These are phyloP conservation scores for Thermoascus crustaceus DNA, from an alignment of 2,329 filamentous ascomycete species.

Conservation along the genomic window DNA sequence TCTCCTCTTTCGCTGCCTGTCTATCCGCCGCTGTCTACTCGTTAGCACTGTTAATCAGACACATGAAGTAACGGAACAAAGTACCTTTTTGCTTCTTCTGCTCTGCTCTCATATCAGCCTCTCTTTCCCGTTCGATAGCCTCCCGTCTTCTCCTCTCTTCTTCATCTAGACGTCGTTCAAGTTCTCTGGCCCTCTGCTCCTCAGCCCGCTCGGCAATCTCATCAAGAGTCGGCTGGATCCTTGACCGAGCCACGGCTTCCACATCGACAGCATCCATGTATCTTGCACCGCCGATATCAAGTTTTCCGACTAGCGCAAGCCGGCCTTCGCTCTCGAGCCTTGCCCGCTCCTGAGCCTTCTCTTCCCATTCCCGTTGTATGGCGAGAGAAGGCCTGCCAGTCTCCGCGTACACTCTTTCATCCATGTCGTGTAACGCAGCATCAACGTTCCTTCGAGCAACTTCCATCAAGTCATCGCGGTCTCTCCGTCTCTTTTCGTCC, in stretches of 20 bases:
- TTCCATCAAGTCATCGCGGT: slow-evolving; percentile 67
- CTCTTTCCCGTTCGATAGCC: slow-evolving; percentile 32
- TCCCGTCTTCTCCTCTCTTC: slow-evolving; percentile 57
- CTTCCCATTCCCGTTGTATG: slow-evolving; percentile 68
- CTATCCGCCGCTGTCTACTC: slow-evolving; percentile 12
- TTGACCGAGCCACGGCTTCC: slow-evolving; percentile 66
- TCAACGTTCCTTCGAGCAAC: slow-evolving; percentile 82
- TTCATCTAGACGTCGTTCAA: slow-evolving; percentile 54
- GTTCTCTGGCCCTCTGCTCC: slow-evolving; percentile 58
- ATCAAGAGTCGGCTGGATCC: slow-evolving; percentile 74
- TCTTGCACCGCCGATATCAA: slow-evolving; percentile 71
- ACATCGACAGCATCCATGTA: slow-evolving; percentile 72
- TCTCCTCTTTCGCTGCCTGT: slow-evolving; percentile 16
- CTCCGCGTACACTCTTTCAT: slow-evolving; percentile 67
- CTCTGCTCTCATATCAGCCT: slow-evolving; percentile 27
- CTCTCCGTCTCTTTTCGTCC: slow-evolving; percentile 61
- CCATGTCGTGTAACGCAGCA: slow-evolving; percentile 67
- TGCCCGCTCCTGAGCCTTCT: slow-evolving; percentile 61
- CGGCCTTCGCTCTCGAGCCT: slow-evolving; percentile 55
- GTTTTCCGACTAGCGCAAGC: slow-evolving; percentile 45
- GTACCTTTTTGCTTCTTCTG: slow-evolving; percentile 22
- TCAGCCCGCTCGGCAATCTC: slow-evolving; percentile 76
- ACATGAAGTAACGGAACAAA: slow-evolving; percentile 5
- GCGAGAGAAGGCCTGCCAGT: slow-evolving; percentile 65
- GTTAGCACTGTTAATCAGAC: slow-evolving; percentile 4